Base-by-base conservation (phyloP, 352 stramenopile species). In the Phytophthora capsici region DNA sequence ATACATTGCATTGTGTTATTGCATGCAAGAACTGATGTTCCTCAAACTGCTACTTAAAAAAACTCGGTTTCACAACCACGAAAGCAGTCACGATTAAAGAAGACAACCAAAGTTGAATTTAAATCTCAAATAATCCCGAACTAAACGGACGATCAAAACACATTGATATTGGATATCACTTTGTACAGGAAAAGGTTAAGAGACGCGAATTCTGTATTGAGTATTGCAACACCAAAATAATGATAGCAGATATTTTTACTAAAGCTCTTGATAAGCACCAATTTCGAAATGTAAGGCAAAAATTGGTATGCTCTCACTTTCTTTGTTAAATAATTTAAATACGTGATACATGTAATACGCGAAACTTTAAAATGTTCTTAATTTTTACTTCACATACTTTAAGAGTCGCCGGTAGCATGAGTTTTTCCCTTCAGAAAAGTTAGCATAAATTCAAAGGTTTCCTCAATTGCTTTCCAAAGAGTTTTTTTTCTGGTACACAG, bases 1-100 rank as follows among this genome's bases (percentile, higher is more conserved):
- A 22, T 68, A 64, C 37, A 57, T 68, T 7, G 51, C 64, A 13
- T 20, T 64, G 8, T 68, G 64, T 16, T 52, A 72, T 13, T 61
- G 56, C 45, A 62, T 71, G 32, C 59, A 71, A 45, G 41, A 50
- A 19, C 2, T 19, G 0, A 41, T 41, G 5, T 47, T 47, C 19
- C 19, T 47, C 1, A 47, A 47, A 6, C 40, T 47, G 4, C 19
- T 28, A n/a, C 40, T 47, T 16, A n/a, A 19, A n/a, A n/a, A 19
- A 28, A 4, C 19, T 47, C 17, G 16, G 14, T 10, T 9, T 17
- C 14, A 0, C 16, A n/a, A 47, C 17, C 6, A 20, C 19, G 0
- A 12, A 28, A 17, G 19, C 40, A 17, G n/a, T 17, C 2, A 28
- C 19, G 0, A 12, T 30, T 4, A 28, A 1, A 7, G 14, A 47